A percentile compares a stretch with the other conserved stretches of the same genome.
Evolutionary conservation across 352 stramenopile species (phyloP).

Genomic region (Phytopythium kandeliae): DNA sequence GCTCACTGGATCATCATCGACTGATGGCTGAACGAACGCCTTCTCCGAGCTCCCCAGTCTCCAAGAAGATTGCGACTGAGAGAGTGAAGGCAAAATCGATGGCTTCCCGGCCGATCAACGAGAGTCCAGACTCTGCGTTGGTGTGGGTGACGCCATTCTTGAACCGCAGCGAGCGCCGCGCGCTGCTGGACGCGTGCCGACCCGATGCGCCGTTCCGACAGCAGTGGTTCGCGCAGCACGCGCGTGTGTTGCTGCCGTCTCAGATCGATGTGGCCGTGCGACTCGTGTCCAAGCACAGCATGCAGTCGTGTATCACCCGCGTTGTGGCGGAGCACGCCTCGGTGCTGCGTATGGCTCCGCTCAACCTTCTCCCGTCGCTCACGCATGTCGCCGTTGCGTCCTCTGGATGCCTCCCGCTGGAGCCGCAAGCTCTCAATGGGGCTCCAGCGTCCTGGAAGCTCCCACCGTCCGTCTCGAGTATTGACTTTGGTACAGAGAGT

Average conservation of each 20-base stretch:
- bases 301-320: background rate
- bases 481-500: background rate
- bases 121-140: background rate
- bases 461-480: background rate
- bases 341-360: background rate
- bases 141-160: background rate
- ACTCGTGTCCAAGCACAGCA: background rate
- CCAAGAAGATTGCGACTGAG: background rate
- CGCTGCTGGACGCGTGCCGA: background rate
- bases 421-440: background rate
- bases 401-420: too few relatives aligned
- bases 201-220: background rate
- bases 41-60: background rate
- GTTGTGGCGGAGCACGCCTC: background rate
- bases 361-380: background rate
- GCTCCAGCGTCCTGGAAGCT: background rate
- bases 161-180: background rate
- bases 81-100: background rate
- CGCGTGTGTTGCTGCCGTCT: background rate
- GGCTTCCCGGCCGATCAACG: background rate
- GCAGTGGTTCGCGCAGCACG: background rate
- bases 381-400: background rate
- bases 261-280: background rate
- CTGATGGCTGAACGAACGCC: too few relatives aligned
- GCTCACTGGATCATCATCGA: too few relatives aligned